Percentiles rank a stretch among this genome's conserved stretches.
phyloP scores from a whole-genome alignment of 2,329 filamentous ascomycete genomes.

The Xylariaceae sp. region DNA sequence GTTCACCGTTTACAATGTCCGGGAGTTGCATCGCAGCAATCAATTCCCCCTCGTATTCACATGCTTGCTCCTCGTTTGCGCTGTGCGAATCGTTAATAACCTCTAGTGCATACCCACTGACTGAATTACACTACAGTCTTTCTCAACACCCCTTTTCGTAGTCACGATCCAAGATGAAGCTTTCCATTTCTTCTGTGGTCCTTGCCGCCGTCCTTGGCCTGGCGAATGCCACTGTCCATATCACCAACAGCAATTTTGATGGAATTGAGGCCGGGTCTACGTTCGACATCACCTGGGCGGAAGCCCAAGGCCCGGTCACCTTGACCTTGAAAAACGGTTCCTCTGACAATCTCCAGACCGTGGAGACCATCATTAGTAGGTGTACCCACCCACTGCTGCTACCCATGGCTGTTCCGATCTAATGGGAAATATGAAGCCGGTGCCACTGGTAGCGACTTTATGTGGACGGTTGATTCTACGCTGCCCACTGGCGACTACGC shows the following conservation, averaged over 20 bases:
- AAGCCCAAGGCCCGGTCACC: slow-evolving; percentile 40
- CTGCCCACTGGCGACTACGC: slow-evolving; percentile 42
- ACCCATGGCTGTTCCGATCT: not conserved
- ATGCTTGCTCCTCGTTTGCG: not conserved
- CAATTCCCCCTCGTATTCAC: not conserved
- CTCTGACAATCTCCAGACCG: slow-evolving; percentile 34
- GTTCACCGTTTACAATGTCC: too few species aligned
- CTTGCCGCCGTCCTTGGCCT: slow-evolving; percentile 33
- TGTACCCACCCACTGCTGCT: not conserved
- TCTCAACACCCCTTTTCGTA: slow-evolving; percentile 16
- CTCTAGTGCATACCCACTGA: slow-evolving; percentile 9
- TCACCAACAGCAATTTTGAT: slow-evolving; percentile 37
- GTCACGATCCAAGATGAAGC: slow-evolving; percentile 34
- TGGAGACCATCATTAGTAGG: slow-evolving; percentile 38
- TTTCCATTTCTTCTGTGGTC: slow-evolving; percentile 25
- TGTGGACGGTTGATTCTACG: slow-evolving; percentile 37
- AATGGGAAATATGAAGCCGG: slow-evolving; percentile 31
- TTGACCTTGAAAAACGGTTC: slow-evolving; percentile 40
- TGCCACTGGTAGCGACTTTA: slow-evolving; percentile 35
- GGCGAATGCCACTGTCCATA: slow-evolving; percentile 30
- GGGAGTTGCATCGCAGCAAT: not conserved
- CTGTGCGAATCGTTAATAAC: not conserved
- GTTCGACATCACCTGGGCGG: slow-evolving; percentile 44
- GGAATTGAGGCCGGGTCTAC: slow-evolving; percentile 37
- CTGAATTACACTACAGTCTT: slow-evolving; percentile 2